phyloP scores from a whole-genome alignment of 208 protist genomes.

The Perkinsela sp. region DNA sequence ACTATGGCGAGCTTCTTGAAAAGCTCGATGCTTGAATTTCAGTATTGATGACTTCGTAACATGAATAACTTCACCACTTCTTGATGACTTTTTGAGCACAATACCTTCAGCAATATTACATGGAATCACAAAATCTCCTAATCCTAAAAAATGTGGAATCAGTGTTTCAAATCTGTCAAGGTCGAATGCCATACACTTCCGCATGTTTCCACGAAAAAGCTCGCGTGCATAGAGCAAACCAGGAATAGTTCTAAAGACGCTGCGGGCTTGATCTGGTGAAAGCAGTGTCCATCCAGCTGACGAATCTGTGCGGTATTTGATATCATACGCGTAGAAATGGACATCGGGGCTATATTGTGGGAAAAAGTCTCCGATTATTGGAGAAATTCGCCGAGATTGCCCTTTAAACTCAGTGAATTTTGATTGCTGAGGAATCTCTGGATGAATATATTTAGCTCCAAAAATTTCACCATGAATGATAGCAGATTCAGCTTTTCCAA shows the following conservation, averaged over 20 bases:
- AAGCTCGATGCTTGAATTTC: constrained; percentile 54
- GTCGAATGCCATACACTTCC: constrained; percentile 47
- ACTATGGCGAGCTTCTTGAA: constrained; percentile 14
- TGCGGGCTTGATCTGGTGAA: background rate
- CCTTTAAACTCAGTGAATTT: constrained; percentile 19
- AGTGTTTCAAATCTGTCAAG: constrained; percentile 54
- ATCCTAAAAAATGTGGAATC: constrained; percentile 32
- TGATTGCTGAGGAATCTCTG: constrained; percentile 13
- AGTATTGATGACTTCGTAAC: constrained; percentile 21
- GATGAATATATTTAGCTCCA: constrained; percentile 54
- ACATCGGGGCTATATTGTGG: constrained; percentile 56
- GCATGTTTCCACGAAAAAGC: constrained; percentile 34
- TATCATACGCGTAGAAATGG: constrained; percentile 56
- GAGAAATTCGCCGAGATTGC: constrained; percentile 11
- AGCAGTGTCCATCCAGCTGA: background rate
- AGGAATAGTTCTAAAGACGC: constrained; percentile 28
- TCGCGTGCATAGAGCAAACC: constrained; percentile 28
- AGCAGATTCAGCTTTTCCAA: background rate
- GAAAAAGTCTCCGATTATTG: constrained; percentile 37
- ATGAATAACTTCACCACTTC: constrained; percentile 23
- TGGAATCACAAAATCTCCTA: constrained; percentile 51
- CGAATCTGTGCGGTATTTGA: constrained; percentile 20
- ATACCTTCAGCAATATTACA: constrained; percentile 55
- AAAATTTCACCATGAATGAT: constrained; percentile 52
- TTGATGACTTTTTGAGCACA: constrained; percentile 30